Evolutionary conservation across 2,329 filamentous ascomycete genomes (phyloP), one percentile per base, ranked within the genome.

Genomic region (Ceratocystis diversiconidia): DNA sequence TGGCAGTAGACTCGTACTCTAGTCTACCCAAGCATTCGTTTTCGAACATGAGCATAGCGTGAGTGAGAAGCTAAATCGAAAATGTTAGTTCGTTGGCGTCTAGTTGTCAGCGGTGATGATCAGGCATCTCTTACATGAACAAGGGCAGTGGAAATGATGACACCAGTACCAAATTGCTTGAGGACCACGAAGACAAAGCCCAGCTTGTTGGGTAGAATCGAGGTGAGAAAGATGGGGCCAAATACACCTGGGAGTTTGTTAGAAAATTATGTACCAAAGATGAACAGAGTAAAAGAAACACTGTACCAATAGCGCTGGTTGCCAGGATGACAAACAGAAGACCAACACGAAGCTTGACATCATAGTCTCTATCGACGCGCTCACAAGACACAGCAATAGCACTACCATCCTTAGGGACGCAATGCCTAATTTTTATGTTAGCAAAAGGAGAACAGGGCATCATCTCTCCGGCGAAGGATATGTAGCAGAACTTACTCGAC

Each of bases 111-210:
- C 19, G 15, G 8, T 5, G 15, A 36, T 25, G 19, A 25, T 12
- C 36, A 41, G 46, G 15, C 15, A 15, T 15, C 12, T 75, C 79
- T 71, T 72, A 85, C 82, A 70, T 88, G 85, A 17, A 89, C 76
- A 69, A 89, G 86, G 0, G 85, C 86, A 0, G 87, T 89, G 0
- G 86, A 83, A 50, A 89, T 81, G 72, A 90, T 85, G 69, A 89
- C 82, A 12, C 87, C 87, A 0, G 86, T 89, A 2, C 87, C 87
- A 69, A 89, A 89, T 70, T 88, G 88, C 74, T 89, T 88, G 66
- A 91, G 76, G 3, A 87, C 72, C 3, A 83, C 81, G 70, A 89
- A 84, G 10, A 82, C 70, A 5, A 81, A 66, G 63, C 76, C 73
- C 12, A 77, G 71, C 64, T 78, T 80, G 41, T 77, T 73, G 3